Evolutionary conservation across 1,284 basidiomycete species (phyloP).

Genomic region (Xerocomus minutiporus): DNA sequence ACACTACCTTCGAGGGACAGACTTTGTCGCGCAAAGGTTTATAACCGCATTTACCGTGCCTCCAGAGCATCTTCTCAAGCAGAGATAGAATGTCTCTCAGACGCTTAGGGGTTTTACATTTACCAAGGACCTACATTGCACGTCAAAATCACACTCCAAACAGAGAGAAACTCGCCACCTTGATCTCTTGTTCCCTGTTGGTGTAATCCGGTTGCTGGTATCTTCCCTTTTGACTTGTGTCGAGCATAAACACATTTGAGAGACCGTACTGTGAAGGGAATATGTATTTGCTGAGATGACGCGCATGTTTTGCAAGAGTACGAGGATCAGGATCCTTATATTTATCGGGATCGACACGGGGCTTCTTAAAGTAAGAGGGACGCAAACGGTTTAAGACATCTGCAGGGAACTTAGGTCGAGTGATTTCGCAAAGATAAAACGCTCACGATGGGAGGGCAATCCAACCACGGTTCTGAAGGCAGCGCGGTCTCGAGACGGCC

Average conservation of each 20-base stretch:
- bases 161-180: constrained; percentile 37
- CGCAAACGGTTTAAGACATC: constrained; percentile 59
- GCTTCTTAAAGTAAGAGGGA: constrained; percentile 38
- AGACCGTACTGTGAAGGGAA: constrained; percentile 78
- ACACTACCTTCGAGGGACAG: constrained; percentile 70
- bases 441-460: constrained; percentile 63
- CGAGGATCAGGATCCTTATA: constrained; percentile 42
- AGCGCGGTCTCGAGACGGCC: constrained; percentile 48
- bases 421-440: not conserved
- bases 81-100: constrained; percentile 52
- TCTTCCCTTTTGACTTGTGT: constrained; percentile 24
- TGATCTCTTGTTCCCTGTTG: constrained; percentile 69
- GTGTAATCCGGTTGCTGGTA: constrained; percentile 48
- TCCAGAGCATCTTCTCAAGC: constrained; percentile 60
- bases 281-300: constrained; percentile 75
- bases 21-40: constrained; percentile 56
- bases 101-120: constrained; percentile 68
- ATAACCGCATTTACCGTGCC: constrained; percentile 71
- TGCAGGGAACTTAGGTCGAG: constrained; percentile 29
- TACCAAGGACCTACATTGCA: constrained; percentile 38
- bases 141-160: not conserved
- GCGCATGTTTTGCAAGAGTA: constrained; percentile 44
- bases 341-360: constrained; percentile 19
- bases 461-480: constrained; percentile 52
- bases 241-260: constrained; percentile 47